A percentile compares a stretch with the other conserved stretches of the same genome.
Evolutionary conservation across 306 rosid species (phyloP).

Genomic region (Ammopiptanthus mongolicus): DNA sequence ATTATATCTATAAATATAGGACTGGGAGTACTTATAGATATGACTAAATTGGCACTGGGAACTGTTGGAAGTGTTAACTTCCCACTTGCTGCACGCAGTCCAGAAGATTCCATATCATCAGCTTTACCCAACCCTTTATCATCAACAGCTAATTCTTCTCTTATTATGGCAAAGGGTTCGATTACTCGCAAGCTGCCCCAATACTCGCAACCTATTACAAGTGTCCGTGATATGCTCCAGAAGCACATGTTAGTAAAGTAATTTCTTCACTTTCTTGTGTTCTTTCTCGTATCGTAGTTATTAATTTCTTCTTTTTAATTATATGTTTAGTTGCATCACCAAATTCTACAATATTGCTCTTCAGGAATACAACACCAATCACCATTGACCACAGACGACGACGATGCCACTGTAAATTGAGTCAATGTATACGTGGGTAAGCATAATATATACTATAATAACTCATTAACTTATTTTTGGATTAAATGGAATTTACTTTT

Average conservation of each 20-base stretch:
- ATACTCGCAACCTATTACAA: neutral
- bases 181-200: constrained; percentile 6
- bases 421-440: constrained; percentile 48
- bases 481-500: no score
- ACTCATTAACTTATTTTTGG: no score
- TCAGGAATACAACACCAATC: constrained; percentile 28
- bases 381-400: constrained; percentile 17
- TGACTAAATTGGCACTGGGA: no score
- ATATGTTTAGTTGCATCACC: neutral
- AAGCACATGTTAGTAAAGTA: constrained; percentile 36
- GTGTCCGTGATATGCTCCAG: constrained; percentile 18
- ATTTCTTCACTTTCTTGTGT: no score
- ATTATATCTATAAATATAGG: no score
- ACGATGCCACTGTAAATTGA: constrained; percentile 44
- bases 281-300: neutral
- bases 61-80: no score
- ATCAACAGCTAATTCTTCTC: constrained; percentile 7
- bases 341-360: neutral
- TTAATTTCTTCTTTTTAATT: neutral
- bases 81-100: no score
- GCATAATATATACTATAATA: neutral
- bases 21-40: neutral
- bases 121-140: neutral
- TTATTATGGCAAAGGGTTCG: neutral
- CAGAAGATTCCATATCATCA: no score